Conservation (phyloP, 371 early-diverging fungal genomes). For the Mucor velutinosus region DNA sequence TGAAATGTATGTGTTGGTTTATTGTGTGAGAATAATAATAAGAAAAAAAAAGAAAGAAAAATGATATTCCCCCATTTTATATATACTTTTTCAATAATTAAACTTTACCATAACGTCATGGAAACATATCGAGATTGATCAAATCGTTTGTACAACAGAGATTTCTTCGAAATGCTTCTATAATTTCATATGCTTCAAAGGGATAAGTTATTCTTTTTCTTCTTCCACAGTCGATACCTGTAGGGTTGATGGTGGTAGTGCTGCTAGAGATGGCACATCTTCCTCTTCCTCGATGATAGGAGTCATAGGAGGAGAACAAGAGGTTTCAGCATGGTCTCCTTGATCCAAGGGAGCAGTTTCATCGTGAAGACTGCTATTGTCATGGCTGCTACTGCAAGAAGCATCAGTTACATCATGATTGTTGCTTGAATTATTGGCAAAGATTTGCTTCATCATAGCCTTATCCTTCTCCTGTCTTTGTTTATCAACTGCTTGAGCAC, state of each 20-base stretch:
- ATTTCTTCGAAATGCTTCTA: not conserved
- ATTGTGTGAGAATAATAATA: not conserved
- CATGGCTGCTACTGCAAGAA: not conserved
- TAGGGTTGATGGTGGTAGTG: not conserved
- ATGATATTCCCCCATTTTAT: not conserved
- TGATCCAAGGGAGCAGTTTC: not conserved
- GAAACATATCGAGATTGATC: not conserved
- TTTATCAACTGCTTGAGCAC: slow-evolving; percentile 68
- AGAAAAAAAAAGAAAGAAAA: not conserved
- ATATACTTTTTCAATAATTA: not conserved
- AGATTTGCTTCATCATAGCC: slow-evolving; percentile 63
- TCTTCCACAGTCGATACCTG: not conserved
- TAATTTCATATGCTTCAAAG: not conserved
- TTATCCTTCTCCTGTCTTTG: slow-evolving; percentile 62
- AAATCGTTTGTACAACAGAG: not conserved
- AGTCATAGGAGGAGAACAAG: not conserved
- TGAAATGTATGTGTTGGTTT: not conserved
- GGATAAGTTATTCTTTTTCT: not conserved
- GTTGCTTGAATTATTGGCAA: slow-evolving; percentile 11
- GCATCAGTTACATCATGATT: not conserved
- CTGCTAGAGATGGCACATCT: not conserved
- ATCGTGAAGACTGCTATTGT: not conserved
- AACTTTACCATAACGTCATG: slow-evolving; percentile 6
- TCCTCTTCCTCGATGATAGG: not conserved
- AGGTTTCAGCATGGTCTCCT: not conserved